Evolutionary conservation across 164 flowering plant genomes (phyloP).

Genomic region (Dillenia turbinata): DNA sequence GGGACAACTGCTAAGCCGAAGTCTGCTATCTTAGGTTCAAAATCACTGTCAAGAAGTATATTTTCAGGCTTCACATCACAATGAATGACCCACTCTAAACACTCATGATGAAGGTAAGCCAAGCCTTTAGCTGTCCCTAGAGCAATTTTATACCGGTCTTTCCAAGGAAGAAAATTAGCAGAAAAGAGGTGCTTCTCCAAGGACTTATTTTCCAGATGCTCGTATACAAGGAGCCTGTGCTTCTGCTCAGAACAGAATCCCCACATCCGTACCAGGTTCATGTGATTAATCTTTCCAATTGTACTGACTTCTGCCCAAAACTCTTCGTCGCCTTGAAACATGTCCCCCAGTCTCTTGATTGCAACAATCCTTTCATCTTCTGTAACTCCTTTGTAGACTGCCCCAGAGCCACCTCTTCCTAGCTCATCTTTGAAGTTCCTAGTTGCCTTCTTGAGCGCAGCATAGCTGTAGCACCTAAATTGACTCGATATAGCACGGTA

Average conservation of each 20-base stretch:
- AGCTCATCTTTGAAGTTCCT: constrained; percentile 34
- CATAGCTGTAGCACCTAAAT: constrained; percentile 32
- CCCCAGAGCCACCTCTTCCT: constrained; percentile 43
- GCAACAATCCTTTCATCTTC: constrained; percentile 38
- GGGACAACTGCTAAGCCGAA: constrained; percentile 9
- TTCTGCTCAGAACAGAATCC: constrained; percentile 23
- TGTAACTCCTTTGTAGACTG: constrained; percentile 38
- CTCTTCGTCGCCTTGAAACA: constrained; percentile 31
- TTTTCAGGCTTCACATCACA: constrained; percentile 23
- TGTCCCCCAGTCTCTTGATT: constrained; percentile 33
- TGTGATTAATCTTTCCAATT: constrained; percentile 1
- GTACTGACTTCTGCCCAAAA: constrained; percentile 48
- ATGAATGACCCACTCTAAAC: constrained; percentile 19
- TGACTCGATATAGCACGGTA: constrained; percentile 20
- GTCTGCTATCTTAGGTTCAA: constrained; percentile 13
- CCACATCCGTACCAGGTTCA: constrained; percentile 16
- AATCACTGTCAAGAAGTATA: constrained; percentile 8
- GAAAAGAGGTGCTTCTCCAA: neutral
- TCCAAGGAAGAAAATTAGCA: constrained; percentile 3
- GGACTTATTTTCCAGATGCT: constrained; percentile 6
- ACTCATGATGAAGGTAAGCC: constrained; percentile 29
- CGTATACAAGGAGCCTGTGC: constrained; percentile 21
- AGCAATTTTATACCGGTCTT: constrained; percentile 18
- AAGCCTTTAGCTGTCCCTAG: constrained; percentile 32
- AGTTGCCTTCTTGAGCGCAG: constrained; percentile 39